Base-by-base conservation (phyloP, 2,329 filamentous ascomycete genomes). In the Bipolaris bicolor region DNA sequence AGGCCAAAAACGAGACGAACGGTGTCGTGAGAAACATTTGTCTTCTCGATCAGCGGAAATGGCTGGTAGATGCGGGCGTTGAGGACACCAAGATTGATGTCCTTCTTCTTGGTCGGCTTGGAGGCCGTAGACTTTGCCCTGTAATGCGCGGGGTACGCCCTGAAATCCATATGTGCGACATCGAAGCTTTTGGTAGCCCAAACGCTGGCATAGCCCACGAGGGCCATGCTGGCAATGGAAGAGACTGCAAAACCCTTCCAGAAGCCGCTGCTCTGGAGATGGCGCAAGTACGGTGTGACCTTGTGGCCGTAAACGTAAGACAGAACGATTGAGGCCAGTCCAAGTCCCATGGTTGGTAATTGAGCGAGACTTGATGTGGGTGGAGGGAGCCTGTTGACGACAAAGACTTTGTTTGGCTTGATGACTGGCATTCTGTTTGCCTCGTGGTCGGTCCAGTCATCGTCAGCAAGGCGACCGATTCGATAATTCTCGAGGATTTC, bases 1-100 rank as follows among this genome's bases (percentile, higher is more conserved):
- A 70, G 62, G 0, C 50, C 49, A 54, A 76, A 75, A 1, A 69
- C 67, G 36, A 70, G 67, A 15, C 69, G 66, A 33, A 63, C 62
- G 0, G 66, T 68, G 46, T 68, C 57, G 45, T 57, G 55, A 7
- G 61, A 65, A 33, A 65, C 50, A 20, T 66, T 60, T 44, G 56
- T 50, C 40, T 54, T 63, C 7, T 58, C 53, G 44, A 53, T 49
- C 13, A 87, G 72, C 0, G 80, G 79, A 7, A 86, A 77, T 3
- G 71, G 68, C 47, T 81, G 78, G 63, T 81, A 86, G 24, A 74
- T 72, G 20, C 79, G 74, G 0, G 83, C 77, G 39, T 84, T 78
- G 7, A 86, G 76, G 67, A 83, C 82, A 9, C 82, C 83, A 16
- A 62, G 58, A n/a, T 63, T 62, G 48, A 62, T 62, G 4, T 60